Base-by-base conservation (phyloP, 176 grass and related monocot genomes). In the Ananas comosus region DNA sequence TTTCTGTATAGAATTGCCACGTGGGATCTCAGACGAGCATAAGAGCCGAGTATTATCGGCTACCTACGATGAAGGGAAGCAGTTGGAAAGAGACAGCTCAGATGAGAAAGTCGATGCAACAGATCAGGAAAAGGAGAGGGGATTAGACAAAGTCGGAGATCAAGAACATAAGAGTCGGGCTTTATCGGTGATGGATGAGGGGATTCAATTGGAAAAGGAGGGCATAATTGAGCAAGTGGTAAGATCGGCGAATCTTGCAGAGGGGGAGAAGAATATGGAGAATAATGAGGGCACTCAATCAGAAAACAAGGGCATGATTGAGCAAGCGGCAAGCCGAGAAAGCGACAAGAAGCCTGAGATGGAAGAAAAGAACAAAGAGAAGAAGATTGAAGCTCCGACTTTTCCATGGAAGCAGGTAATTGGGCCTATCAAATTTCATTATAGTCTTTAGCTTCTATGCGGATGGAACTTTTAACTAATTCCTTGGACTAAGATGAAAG, bases 31-130 rank as follows among this genome's bases (percentile, higher is more conserved):
- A 18, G 81, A 73, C 66, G 86, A 92, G 59, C 88, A 85, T 72
- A 96, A 85, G 48, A 91, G 74, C 85, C 73, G 93, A 9, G 79
- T 87, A 42, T 61, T 96, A 54, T 96, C 83, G 0, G 86, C 86
- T 29, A 72, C 76, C 0, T 69, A 86, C 33, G 72, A 80, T 27
- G 72, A 82, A 14, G 61, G 13, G 28, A 72, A 14, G 21, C 24
- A 67, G 48, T 68, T 18, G 6, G 18, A 24, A 72, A 78, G 61
- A 16, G 11, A 67, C 29, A 47, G 19, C 19, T 28, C 53, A 12
- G 64, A 16, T 63, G 76, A 76, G 53, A 80, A 87, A 70, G 86
- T 83, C 29, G 81, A 82, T 25, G 65, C 33, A 0, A 71, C 68
- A 64, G 10, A 65, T 12, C n/a, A 19, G 14, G 76, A 22, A 70